These are phyloP conservation scores for Petunia hybrid DNA, from an alignment of 305 asterid species.

Conservation along the genomic window DNA sequence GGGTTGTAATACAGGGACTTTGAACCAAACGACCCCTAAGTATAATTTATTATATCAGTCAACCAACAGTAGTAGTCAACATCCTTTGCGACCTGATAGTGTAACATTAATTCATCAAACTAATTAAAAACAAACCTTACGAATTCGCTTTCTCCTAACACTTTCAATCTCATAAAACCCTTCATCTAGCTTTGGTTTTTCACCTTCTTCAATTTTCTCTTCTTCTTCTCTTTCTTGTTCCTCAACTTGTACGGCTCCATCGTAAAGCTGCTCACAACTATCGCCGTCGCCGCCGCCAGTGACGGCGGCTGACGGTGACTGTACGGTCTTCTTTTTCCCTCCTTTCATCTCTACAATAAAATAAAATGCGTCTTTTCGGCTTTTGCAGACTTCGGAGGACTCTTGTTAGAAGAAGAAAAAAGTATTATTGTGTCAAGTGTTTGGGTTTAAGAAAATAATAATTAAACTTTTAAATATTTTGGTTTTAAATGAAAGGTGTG, in stretches of 20 bases:
- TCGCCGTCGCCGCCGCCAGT: slow-evolving; percentile 18
- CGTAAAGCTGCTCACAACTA: not conserved
- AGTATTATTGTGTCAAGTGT: too few species aligned
- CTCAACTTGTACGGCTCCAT: not conserved
- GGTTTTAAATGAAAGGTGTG: too few species aligned
- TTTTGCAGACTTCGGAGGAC: not conserved
- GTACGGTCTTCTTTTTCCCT: slow-evolving; percentile 54
- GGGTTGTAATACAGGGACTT: too few species aligned
- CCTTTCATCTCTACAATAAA: slow-evolving; percentile 55
- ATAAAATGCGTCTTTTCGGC: too few species aligned
- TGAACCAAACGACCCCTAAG: too few species aligned
- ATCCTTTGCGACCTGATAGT: too few species aligned
- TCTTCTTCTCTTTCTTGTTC: slow-evolving; percentile 35
- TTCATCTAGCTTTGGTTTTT: slow-evolving; percentile 76
- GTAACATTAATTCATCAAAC: not conserved
- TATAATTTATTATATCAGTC: too few species aligned
- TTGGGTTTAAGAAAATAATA: too few species aligned
- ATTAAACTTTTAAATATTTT: too few species aligned
- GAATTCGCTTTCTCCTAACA: slow-evolving; percentile 74
- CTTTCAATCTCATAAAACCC: slow-evolving; percentile 89
- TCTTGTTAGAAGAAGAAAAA: too few species aligned
- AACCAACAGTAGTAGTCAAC: too few species aligned
- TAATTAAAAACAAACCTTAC: slow-evolving; percentile 57
- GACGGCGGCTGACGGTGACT: slow-evolving; percentile 28
- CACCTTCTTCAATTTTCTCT: slow-evolving; percentile 48